Percentiles rank a stretch among this genome's conserved stretches.
Conservation (phyloP, 306 rosid genomes). For the Cucurbita moschata region DNA sequence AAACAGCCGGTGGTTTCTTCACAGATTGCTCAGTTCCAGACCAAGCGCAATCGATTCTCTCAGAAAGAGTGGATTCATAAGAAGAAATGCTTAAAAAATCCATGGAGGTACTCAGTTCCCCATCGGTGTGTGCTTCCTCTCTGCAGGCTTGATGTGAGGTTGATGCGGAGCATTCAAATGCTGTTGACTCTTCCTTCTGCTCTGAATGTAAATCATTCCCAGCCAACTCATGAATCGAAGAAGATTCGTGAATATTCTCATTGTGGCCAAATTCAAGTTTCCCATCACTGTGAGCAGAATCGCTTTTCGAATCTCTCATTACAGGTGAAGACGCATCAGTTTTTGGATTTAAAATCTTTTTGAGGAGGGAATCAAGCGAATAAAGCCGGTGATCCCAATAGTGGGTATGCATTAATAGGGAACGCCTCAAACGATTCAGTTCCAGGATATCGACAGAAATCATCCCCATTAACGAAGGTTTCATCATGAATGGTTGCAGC, state of each 20-base stretch:
- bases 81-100: slow-evolving; percentile 19
- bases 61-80: slow-evolving; percentile 66
- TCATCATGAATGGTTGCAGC: slow-evolving; percentile 41
- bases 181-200: slow-evolving; percentile 13
- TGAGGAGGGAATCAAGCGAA: slow-evolving; percentile 51
- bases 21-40: slow-evolving; percentile 56
- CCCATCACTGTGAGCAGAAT: slow-evolving; percentile 28
- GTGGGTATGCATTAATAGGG: slow-evolving; percentile 68
- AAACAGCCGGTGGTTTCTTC: slow-evolving; percentile 18
- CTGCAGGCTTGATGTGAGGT: slow-evolving; percentile 10
- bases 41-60: slow-evolving; percentile 93
- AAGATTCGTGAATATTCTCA: slow-evolving; percentile 19
- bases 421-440: slow-evolving; percentile 61
- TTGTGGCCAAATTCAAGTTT: slow-evolving; percentile 16
- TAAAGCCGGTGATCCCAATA: slow-evolving; percentile 77
- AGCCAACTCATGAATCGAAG: slow-evolving; percentile 23
- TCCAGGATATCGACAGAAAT: slow-evolving; percentile 47
- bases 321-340: slow-evolving; percentile 20
- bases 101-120: slow-evolving; percentile 16
- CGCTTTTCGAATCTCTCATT: slow-evolving; percentile 24
- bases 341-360: slow-evolving; percentile 25
- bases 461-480: slow-evolving; percentile 25
- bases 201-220: slow-evolving; percentile 19
- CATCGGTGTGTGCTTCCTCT: slow-evolving; percentile 36
- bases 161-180: slow-evolving; percentile 16